phyloP scores from a whole-genome alignment of 202 grass and related monocot species.

The Elaeis oleifera region DNA sequence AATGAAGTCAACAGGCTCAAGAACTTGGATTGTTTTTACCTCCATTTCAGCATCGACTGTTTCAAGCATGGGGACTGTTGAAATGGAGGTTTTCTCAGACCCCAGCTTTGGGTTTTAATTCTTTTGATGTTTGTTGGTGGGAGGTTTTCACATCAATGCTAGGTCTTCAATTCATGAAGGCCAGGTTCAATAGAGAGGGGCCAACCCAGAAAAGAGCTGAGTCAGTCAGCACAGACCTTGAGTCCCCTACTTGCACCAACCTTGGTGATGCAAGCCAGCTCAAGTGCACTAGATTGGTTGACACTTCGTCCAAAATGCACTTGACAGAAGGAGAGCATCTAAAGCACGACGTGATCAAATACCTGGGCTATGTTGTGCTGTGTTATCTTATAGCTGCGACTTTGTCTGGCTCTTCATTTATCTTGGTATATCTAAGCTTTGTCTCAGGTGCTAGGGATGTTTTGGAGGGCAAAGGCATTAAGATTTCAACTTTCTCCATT shows the following conservation, averaged over 20 bases:
- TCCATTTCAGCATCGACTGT: too few relatives aligned
- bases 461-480: slow-evolving; percentile 41
- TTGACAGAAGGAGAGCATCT: slow-evolving; percentile 15
- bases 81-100: too few relatives aligned
- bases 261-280: background rate
- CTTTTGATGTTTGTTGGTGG: too few relatives aligned
- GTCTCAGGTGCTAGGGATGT: slow-evolving; percentile 35
- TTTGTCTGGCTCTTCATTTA: slow-evolving; percentile 29
- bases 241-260: slow-evolving; percentile 25
- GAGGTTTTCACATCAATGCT: too few relatives aligned
- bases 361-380: slow-evolving; percentile 36
- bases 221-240: slow-evolving; percentile 25
- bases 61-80: too few relatives aligned
- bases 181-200: slow-evolving; percentile 11
- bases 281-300: background rate
- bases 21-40: too few relatives aligned
- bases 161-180: too few relatives aligned
- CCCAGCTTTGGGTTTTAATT: too few relatives aligned
- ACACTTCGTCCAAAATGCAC: background rate
- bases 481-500: slow-evolving; percentile 41
- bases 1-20: background rate
- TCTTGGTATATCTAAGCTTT: slow-evolving; percentile 48
- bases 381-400: slow-evolving; percentile 42
- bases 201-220: slow-evolving; percentile 13
- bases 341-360: slow-evolving; percentile 27